Conservation (phyloP, 371 early-diverging fungal genomes). For the Rhizopus sp. region DNA sequence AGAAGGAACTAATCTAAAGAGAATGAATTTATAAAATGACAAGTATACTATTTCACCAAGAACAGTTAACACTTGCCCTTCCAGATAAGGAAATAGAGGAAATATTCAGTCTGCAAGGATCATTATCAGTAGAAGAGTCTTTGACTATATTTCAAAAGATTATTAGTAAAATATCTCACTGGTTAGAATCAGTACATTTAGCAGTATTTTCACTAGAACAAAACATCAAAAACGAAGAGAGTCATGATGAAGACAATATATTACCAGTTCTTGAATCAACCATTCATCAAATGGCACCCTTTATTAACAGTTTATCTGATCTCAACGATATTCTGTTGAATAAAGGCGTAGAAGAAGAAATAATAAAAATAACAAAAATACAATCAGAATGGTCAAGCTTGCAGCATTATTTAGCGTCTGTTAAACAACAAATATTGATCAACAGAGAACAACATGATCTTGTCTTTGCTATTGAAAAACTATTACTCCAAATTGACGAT, state of each 20-base stretch:
- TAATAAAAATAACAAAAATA: conserved; percentile 38
- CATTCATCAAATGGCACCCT: conserved; percentile 53
- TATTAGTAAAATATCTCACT: conserved; percentile 36
- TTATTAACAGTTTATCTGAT: conserved; percentile 49
- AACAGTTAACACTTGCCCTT: conserved; percentile 8
- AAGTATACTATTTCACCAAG: too few relatives aligned
- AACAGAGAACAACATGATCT: conserved; percentile 28
- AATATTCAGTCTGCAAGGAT: conserved; percentile 34
- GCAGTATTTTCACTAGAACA: conserved; percentile 56
- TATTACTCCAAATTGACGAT: conserved; percentile 41
- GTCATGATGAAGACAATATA: conserved; percentile 1
- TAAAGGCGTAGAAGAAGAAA: conserved; percentile 28
- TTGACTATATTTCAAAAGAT: conserved; percentile 37
- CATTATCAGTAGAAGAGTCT: conserved; percentile 40
- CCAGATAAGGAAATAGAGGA: conserved; percentile 39
- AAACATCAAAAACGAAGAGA: conserved; percentile 40
- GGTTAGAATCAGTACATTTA: conserved; percentile 58
- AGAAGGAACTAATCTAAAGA: too few relatives aligned
- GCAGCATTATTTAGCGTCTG: conserved; percentile 44
- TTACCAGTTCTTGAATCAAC: conserved; percentile 33
- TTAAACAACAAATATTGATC: conserved; percentile 29
- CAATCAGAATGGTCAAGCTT: conserved; percentile 54
- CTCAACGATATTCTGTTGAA: conserved; percentile 43
- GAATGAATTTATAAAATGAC: too few relatives aligned
- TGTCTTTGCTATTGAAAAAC: conserved; percentile 23